These are phyloP conservation scores for Fusarium penzigii DNA, from an alignment of 2,329 filamentous ascomycete species.

Conservation along the genomic window DNA sequence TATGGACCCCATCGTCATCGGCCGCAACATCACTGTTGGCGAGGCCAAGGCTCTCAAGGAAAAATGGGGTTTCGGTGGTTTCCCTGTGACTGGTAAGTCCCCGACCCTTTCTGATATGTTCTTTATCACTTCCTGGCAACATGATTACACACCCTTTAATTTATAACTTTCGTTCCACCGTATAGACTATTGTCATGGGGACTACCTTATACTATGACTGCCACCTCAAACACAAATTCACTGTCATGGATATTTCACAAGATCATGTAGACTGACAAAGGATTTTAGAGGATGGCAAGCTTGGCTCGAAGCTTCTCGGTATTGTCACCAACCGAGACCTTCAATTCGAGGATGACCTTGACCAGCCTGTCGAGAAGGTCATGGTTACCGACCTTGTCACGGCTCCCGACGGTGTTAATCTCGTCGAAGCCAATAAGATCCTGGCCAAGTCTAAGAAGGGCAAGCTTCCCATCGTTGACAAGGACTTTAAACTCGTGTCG, in stretches of 20 bases:
- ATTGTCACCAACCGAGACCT: conserved; percentile 98
- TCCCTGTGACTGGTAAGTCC: conserved; percentile 93
- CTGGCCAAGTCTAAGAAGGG: conserved; percentile 97
- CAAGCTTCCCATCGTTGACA: conserved; percentile 91
- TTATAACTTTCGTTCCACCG: conserved; percentile 99
- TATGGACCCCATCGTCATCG: conserved; percentile 89
- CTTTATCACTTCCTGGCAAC: conserved; percentile 33
- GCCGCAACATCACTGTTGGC: conserved; percentile 80
- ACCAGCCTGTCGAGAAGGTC: conserved; percentile 77
- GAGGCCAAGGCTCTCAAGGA: conserved; percentile 93
- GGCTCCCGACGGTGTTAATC: conserved; percentile 76
- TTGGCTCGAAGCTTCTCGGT: conserved; percentile 93
- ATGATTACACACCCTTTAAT: conserved; percentile 80
- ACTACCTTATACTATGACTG: conserved; percentile 47
- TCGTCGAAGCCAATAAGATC: conserved; percentile 88
- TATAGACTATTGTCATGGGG: conserved; percentile 84
- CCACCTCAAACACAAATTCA: conserved; percentile 16
- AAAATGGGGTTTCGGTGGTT: conserved; percentile 98
- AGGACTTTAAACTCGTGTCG: conserved; percentile 81
- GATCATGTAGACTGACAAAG: conserved; percentile 22
- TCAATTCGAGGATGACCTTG: conserved; percentile 82
- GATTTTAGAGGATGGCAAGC: conserved; percentile 78
- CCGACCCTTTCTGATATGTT: conserved; percentile 16
- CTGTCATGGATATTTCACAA: conserved; percentile 10
- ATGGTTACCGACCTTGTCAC: conserved; percentile 97